Evolutionary conservation across 768 basidiomycete species (phyloP).

Genomic region (Cantharellus anzutake): DNA sequence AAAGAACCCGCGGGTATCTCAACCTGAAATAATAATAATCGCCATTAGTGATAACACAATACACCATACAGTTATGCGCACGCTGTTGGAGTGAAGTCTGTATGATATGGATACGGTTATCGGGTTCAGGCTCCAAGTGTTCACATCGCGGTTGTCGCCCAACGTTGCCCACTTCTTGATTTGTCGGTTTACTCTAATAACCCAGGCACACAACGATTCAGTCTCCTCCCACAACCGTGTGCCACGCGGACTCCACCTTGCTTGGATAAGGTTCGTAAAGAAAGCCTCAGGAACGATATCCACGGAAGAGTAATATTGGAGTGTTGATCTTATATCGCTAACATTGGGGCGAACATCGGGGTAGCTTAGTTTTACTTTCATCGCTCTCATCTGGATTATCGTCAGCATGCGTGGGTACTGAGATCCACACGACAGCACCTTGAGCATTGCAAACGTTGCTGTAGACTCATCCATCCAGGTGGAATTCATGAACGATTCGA

Average conservation of each 20-base stretch:
- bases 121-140: conserved; percentile 78
- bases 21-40: conserved; percentile 28
- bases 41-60: too few species aligned
- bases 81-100: too few species aligned
- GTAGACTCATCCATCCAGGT: conserved; percentile 88
- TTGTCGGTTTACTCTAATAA: conserved; percentile 33
- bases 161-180: conserved; percentile 58
- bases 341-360: conserved; percentile 68
- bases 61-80: too few species aligned
- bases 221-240: too few species aligned
- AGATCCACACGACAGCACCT: conserved; percentile 26
- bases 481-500: conserved; percentile 47
- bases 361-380: conserved; percentile 85
- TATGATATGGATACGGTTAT: conserved; percentile 10
- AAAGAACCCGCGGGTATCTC: conserved; percentile 95
- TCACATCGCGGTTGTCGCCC: conserved; percentile 46
- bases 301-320: conserved; percentile 53
- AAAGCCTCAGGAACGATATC: conserved; percentile 48
- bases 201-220: too few species aligned
- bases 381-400: conserved; percentile 42
- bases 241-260: background rate
- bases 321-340: conserved; percentile 42
- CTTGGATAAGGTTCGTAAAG: conserved; percentile 22
- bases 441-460: conserved; percentile 62
- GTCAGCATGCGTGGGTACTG: background rate